Conservation (phyloP, 2,329 filamentous ascomycete genomes). For the Colletotrichum falcatum region DNA sequence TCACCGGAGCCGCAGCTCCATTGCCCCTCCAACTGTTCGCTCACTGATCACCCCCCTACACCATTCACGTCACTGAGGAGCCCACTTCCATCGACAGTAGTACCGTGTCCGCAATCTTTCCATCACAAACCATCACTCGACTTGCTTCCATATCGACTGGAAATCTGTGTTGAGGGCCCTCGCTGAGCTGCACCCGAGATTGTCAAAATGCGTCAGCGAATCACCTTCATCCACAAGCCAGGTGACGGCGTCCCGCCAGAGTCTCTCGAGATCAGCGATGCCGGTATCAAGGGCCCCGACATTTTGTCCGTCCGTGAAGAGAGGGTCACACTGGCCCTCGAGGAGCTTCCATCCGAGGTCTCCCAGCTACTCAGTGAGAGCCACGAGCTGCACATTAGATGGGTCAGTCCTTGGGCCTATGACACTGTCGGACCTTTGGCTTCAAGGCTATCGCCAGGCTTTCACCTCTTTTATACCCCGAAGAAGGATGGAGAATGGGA, state of each 20-base stretch:
- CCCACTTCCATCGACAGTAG: conserved; percentile 7
- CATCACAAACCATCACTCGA: background rate
- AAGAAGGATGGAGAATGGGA: conserved; percentile 49
- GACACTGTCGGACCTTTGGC: conserved; percentile 75
- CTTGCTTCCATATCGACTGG: background rate
- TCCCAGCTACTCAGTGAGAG: conserved; percentile 70
- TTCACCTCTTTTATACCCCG: conserved; percentile 85
- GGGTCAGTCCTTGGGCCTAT: conserved; percentile 72
- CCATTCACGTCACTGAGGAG: conserved; percentile 23
- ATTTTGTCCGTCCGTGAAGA: conserved; percentile 81
- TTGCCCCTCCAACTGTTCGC: conserved; percentile 6
- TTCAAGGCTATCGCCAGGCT: conserved; percentile 80
- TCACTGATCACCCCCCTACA: conserved; percentile 3
- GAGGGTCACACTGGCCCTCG: conserved; percentile 77
- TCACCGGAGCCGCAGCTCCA: background rate
- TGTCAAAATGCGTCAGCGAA: conserved; percentile 77
- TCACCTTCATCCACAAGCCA: conserved; percentile 81
- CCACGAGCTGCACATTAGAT: conserved; percentile 82
- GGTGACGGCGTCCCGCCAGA: conserved; percentile 73
- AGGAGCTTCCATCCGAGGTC: conserved; percentile 79
- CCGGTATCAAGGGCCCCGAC: conserved; percentile 65
- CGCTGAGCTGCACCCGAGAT: background rate
- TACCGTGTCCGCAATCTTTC: background rate
- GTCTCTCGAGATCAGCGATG: conserved; percentile 67
- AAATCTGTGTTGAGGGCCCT: background rate